Conservation (phyloP, 768 basidiomycete species). For the Boletus sp. region DNA sequence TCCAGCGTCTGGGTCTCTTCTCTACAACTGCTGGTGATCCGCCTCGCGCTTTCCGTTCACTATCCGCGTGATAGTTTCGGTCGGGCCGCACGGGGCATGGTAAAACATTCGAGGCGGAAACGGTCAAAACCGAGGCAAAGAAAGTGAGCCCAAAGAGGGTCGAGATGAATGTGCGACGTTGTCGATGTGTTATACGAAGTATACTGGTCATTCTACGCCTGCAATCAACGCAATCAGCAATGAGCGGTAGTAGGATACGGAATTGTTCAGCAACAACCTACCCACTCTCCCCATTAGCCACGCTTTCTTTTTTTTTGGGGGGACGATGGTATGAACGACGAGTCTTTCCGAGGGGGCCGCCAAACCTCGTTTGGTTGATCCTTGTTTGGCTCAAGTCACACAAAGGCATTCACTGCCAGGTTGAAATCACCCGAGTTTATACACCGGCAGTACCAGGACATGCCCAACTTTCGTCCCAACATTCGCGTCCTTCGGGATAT, state of each 20-base stretch:
- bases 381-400: slow-evolving; percentile 18
- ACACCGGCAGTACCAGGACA: not conserved
- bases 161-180: slow-evolving; percentile 70
- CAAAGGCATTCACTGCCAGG: too few relatives aligned
- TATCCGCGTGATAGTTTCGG: slow-evolving; percentile 58
- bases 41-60: slow-evolving; percentile 32
- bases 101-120: slow-evolving; percentile 72
- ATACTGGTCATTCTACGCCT: slow-evolving; percentile 56
- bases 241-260: not conserved
- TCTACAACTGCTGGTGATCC: slow-evolving; percentile 43
- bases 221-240: slow-evolving; percentile 51
- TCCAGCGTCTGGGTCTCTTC: slow-evolving; percentile 74
- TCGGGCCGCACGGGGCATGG: slow-evolving; percentile 74
- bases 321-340: not conserved
- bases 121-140: slow-evolving; percentile 72
- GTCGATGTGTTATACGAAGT: slow-evolving; percentile 52
- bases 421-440: not conserved
- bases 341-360: not conserved
- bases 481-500: slow-evolving; percentile 69
- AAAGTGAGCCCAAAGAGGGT: slow-evolving; percentile 80
- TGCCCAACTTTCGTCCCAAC: slow-evolving; percentile 36
- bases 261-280: slow-evolving; percentile 1
- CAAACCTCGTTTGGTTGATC: slow-evolving; percentile 11
- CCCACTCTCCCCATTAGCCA: slow-evolving; percentile 27
- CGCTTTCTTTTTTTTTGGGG: not conserved